A percentile compares a stretch with the other conserved stretches of the same genome.
phyloP scores from a whole-genome alignment of 2,329 filamentous ascomycete genomes.

The Neofusicoccum sp. region DNA sequence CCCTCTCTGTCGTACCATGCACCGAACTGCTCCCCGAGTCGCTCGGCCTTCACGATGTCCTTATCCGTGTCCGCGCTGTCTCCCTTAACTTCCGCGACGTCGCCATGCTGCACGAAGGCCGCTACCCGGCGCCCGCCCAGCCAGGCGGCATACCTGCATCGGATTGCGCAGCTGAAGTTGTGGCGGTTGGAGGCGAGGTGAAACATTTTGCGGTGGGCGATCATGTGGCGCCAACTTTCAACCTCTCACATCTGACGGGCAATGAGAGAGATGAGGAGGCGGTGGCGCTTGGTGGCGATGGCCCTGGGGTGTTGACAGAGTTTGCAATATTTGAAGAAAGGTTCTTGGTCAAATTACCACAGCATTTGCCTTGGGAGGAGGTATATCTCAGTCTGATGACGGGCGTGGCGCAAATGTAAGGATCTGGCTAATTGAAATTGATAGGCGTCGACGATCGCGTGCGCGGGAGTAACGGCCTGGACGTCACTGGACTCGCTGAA shows the following conservation, averaged over 20 bases:
- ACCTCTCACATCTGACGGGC: constrained; percentile 18
- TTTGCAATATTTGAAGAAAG: constrained; percentile 32
- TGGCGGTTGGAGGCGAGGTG: constrained; percentile 27
- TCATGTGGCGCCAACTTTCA: constrained; percentile 28
- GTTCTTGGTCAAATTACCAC: constrained; percentile 30
- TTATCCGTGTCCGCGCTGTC: constrained; percentile 32
- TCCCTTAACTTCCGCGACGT: constrained; percentile 35
- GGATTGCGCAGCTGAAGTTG: constrained; percentile 32
- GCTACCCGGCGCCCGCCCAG: constrained; percentile 24
- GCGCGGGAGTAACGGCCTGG: constrained; percentile 33
- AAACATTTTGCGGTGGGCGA: constrained; percentile 29
- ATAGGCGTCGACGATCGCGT: constrained; percentile 28
- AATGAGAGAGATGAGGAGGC: constrained; percentile 23
- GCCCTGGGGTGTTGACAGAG: constrained; percentile 29
- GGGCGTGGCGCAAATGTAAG: too few species aligned
- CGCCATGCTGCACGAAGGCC: constrained; percentile 29
- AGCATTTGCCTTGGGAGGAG: constrained; percentile 33
- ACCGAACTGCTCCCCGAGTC: constrained; percentile 26
- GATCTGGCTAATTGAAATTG: not conserved
- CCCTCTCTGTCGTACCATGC: constrained; percentile 18
- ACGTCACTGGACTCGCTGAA: constrained; percentile 26
- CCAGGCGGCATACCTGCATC: constrained; percentile 29
- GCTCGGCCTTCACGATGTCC: constrained; percentile 26
- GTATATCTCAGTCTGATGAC: constrained; percentile 11
- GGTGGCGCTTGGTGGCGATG: constrained; percentile 22